These are phyloP conservation scores for Metrosideros polymorpha DNA, from an alignment of 441 rosid species.

Conservation along the genomic window DNA sequence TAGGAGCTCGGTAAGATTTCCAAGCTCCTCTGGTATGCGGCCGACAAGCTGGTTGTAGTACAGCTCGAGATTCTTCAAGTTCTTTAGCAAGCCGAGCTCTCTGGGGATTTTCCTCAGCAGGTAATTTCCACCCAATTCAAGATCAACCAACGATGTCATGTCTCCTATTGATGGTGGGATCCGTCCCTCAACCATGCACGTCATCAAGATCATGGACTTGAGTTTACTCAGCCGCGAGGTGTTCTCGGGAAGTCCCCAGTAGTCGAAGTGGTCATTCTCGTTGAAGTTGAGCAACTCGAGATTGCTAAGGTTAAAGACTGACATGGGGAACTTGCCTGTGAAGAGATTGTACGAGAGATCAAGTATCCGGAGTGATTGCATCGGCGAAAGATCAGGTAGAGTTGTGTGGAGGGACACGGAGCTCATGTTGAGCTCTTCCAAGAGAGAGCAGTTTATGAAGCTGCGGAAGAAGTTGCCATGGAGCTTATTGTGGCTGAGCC, in stretches of 20 bases:
- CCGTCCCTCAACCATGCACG: conserved; percentile 52
- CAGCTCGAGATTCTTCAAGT: conserved; percentile 73
- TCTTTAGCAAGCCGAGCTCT: conserved; percentile 66
- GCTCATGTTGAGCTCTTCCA: conserved; percentile 63
- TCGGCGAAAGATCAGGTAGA: conserved; percentile 65
- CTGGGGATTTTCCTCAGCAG: conserved; percentile 58
- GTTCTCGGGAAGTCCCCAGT: conserved; percentile 64
- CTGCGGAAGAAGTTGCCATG: conserved; percentile 41
- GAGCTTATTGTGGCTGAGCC: conserved; percentile 51
- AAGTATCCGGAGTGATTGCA: conserved; percentile 52
- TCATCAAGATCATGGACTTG: conserved; percentile 50
- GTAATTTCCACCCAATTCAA: conserved; percentile 75
- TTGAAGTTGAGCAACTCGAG: conserved; percentile 66
- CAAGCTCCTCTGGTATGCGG: conserved; percentile 71
- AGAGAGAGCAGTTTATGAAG: conserved; percentile 55
- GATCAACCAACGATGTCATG: conserved; percentile 77
- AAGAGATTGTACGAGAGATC: conserved; percentile 78
- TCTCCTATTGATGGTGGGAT: conserved; percentile 73
- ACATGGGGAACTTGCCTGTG: conserved; percentile 65
- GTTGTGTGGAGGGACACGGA: conserved; percentile 27
- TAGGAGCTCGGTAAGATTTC: conserved; percentile 72
- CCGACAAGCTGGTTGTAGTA: conserved; percentile 81
- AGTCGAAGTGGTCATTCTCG: conserved; percentile 41
- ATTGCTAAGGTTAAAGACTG: conserved; percentile 58
- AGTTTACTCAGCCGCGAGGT: conserved; percentile 58